Evolutionary conservation across 1,139 yeast genomes (phyloP).

Genomic region (Tardiomyces digboiensis): DNA sequence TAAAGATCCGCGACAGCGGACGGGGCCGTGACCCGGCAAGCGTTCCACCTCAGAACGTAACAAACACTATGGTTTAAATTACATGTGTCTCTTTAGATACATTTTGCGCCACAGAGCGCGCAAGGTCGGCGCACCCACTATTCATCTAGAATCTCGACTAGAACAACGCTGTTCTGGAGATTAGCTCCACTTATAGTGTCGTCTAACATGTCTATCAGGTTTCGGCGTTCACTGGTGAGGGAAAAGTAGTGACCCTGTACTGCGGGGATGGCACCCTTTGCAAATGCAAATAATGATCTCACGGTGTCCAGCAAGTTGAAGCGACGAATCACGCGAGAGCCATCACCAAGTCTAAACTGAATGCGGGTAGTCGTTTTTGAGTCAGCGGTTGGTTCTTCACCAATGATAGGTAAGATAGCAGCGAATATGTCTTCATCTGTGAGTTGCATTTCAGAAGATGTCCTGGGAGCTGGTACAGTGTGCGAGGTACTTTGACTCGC

Average conservation of each 20-base stretch:
- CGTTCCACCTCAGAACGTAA: too few relatives aligned
- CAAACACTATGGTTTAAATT: too few relatives aligned
- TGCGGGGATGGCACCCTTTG: constrained; percentile 42
- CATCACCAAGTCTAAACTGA: constrained; percentile 83
- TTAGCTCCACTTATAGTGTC: constrained; percentile 65
- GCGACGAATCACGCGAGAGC: constrained; percentile 70
- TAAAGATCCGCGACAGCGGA: too few relatives aligned
- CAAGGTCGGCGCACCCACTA: too few relatives aligned
- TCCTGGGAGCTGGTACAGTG: constrained; percentile 5
- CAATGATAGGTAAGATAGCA: constrained; percentile 37
- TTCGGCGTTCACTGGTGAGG: constrained; percentile 53
- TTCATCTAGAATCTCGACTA: constrained; percentile 46
- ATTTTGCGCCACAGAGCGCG: too few relatives aligned
- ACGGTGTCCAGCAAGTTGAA: constrained; percentile 53
- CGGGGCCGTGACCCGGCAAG: too few relatives aligned
- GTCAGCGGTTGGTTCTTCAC: constrained; percentile 52
- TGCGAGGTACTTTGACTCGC: not conserved
- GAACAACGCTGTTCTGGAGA: constrained; percentile 69
- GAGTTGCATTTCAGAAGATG: constrained; percentile 8
- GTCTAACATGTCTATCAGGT: constrained; percentile 51
- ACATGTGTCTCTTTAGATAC: too few relatives aligned
- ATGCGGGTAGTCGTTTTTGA: constrained; percentile 60
- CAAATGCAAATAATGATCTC: constrained; percentile 46
- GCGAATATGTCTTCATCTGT: constrained; percentile 31
- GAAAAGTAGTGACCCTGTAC: constrained; percentile 46